These are phyloP conservation scores for Garcia nutans DNA, from an alignment of 345 rosid genomes.

Conservation along the genomic window DNA sequence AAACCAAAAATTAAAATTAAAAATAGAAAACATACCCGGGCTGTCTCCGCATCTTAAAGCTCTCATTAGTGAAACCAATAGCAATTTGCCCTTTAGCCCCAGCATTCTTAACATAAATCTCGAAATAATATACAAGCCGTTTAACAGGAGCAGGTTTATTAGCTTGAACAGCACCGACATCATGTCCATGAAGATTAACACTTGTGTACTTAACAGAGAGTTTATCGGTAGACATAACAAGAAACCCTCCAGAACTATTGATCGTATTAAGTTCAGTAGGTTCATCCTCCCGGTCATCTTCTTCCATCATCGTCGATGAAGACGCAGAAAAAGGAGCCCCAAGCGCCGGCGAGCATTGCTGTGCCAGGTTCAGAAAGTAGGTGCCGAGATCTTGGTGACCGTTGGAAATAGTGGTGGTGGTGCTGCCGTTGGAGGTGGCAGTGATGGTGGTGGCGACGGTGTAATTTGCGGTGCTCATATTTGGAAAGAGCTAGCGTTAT, in stretches of 20 bases:
- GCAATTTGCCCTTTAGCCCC: constrained; percentile 74
- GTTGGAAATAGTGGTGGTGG: constrained; percentile 3
- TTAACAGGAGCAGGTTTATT: constrained; percentile 74
- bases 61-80: constrained; percentile 77
- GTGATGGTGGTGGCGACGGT: not conserved
- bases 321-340: constrained; percentile 21
- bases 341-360: constrained; percentile 24
- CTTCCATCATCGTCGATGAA: constrained; percentile 23
- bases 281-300: constrained; percentile 54
- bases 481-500: not conserved
- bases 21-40: constrained; percentile 52
- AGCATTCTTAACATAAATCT: constrained; percentile 76
- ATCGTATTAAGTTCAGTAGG: constrained; percentile 88
- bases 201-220: constrained; percentile 69
- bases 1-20: not conserved
- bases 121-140: constrained; percentile 81
- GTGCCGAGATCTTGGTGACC: constrained; percentile 44
- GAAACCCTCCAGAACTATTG: constrained; percentile 85
- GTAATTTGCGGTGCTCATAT: constrained; percentile 15
- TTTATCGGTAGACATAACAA: constrained; percentile 75
- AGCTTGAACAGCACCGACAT: constrained; percentile 86
- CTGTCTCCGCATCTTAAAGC: constrained; percentile 84
- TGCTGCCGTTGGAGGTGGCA: constrained; percentile 4
- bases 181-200: constrained; percentile 67
- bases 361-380: constrained; percentile 48